These are phyloP conservation scores for Paramecium sonneborni DNA, from an alignment of 73 alveolate genomes.

Conservation along the genomic window DNA sequence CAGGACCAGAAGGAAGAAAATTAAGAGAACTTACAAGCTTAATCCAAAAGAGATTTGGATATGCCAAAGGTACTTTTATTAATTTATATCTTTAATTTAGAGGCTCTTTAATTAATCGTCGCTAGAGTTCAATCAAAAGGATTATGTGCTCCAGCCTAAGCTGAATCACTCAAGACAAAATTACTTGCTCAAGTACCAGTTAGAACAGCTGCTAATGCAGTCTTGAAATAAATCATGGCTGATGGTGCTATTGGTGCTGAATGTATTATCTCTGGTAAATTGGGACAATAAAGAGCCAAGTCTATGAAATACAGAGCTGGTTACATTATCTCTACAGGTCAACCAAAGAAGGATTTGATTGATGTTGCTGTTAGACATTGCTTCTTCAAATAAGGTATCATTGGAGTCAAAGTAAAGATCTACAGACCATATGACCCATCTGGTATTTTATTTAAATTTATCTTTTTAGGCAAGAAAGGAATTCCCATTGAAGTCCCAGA, in stretches of 20 bases:
- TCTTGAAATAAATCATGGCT: conserved; percentile 78
- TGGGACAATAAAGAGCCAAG: conserved; percentile 95
- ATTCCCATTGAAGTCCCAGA: conserved; percentile 41
- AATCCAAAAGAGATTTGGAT: conserved; percentile 92
- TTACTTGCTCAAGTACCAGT: conserved; percentile 87
- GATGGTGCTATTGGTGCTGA: conserved; percentile 89
- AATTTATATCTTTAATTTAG: conserved; percentile 25
- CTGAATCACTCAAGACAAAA: conserved; percentile 86
- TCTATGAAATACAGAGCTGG: conserved; percentile 92
- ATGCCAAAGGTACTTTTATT: conserved; percentile 4
- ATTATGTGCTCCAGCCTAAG: conserved; percentile 89
- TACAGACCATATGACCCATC: conserved; percentile 68
- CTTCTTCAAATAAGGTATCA: conserved; percentile 91
- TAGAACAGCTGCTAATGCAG: conserved; percentile 89
- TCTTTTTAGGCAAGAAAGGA: background rate
- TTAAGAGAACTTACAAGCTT: conserved; percentile 85
- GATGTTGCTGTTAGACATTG: conserved; percentile 94
- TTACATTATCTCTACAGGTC: conserved; percentile 90
- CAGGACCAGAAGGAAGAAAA: conserved; percentile 82
- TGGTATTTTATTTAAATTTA: background rate
- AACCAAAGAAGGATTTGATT: conserved; percentile 86
- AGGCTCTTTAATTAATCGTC: conserved; percentile 77
- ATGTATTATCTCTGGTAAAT: conserved; percentile 91
- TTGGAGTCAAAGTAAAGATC: conserved; percentile 94
- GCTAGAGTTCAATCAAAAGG: conserved; percentile 82